Evolutionary conservation across 441 rosid genomes (phyloP), one percentile per base, ranked within the genome.

Genomic region (Aleurites moluccanus): DNA sequence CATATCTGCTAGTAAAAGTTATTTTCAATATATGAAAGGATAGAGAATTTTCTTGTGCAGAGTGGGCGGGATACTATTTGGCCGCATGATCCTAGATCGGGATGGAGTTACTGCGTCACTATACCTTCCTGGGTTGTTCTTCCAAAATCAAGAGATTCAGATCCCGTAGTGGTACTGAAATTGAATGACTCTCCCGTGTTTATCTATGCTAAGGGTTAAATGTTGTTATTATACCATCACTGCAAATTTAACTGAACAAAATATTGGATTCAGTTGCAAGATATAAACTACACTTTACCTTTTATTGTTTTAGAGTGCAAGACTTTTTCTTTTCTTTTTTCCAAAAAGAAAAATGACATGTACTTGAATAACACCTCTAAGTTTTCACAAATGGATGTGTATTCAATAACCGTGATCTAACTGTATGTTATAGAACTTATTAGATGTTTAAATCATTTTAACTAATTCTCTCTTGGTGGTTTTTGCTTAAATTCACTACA

Each of bases 91-190:
- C 92, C 84, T 67, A 88, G 82, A 75, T 83, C 94, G 0, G 98
- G 99, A 76, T 96, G 99, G 99, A 94, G 98, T 86, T 96, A 92
- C 82, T 96, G 97, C 75, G 88, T 89, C 50, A 91, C 90, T 0
- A 84, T 96, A 80, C 99, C 99, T 38, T 86, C 97, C 1, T 96
- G 99, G 99, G 85, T 84, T 56, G 88, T 94, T 52, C 89, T 92
- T 71, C 93, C 99, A 15, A 91, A 94, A 77, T 89, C 97, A 69
- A 90, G 89, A 86, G 91, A 92, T 80, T 90, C 98, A 44, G 98
- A 96, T 78, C 98, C 99, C 73, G 90, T 96, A 18, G 99, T 94
- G 98, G 99, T 96, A 96, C 75, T 77, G 72, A 67, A 72, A 73
- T 74, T 72, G 80, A 78, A 71, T 77, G 53, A 71, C 64, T 70